Percentiles rank a stretch among this genome's conserved stretches.
phyloP scores from a whole-genome alignment of 768 basidiomycete genomes.

The Suillus discolor region DNA sequence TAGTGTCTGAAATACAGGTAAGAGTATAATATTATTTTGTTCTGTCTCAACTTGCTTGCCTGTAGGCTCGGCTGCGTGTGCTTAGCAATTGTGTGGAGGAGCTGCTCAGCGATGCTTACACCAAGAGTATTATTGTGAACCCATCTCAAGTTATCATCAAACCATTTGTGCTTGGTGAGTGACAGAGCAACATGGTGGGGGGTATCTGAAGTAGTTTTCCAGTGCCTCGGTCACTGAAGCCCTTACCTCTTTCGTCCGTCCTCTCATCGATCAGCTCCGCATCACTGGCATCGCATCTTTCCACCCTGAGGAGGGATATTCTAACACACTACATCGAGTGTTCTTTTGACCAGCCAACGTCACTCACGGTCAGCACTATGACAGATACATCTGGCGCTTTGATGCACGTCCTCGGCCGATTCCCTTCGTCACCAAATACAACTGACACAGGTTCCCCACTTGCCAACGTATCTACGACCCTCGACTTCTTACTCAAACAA shows the following conservation, averaged over 20 bases:
- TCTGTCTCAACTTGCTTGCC: slow-evolving; percentile 7
- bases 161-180: slow-evolving; percentile 50
- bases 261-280: slow-evolving; percentile 59
- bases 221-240: slow-evolving; percentile 61
- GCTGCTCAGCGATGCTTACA: slow-evolving; percentile 69
- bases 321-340: slow-evolving; percentile 59
- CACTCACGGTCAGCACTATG: slow-evolving; percentile 40
- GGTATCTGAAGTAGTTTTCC: slow-evolving; percentile 7
- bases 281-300: slow-evolving; percentile 57
- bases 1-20: slow-evolving; percentile 63
- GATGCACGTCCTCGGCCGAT: slow-evolving; percentile 51
- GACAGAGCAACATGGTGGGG: slow-evolving; percentile 32
- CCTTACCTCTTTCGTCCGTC: slow-evolving; percentile 54
- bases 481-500: slow-evolving; percentile 64
- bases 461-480: slow-evolving; percentile 52
- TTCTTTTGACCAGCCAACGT: slow-evolving; percentile 54
- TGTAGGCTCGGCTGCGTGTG: slow-evolving; percentile 57
- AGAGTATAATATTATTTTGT: slow-evolving; percentile 14
- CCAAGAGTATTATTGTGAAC: slow-evolving; percentile 56
- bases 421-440: slow-evolving; percentile 44
- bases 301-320: slow-evolving; percentile 68
- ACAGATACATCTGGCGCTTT: slow-evolving; percentile 32
- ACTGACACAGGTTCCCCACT: slow-evolving; percentile 47
- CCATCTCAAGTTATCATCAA: slow-evolving; percentile 52
- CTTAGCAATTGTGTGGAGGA: slow-evolving; percentile 66